Base-by-base conservation (phyloP, 2,329 filamentous ascomycete species). In the Phaeosphaeriaceae sp. region DNA sequence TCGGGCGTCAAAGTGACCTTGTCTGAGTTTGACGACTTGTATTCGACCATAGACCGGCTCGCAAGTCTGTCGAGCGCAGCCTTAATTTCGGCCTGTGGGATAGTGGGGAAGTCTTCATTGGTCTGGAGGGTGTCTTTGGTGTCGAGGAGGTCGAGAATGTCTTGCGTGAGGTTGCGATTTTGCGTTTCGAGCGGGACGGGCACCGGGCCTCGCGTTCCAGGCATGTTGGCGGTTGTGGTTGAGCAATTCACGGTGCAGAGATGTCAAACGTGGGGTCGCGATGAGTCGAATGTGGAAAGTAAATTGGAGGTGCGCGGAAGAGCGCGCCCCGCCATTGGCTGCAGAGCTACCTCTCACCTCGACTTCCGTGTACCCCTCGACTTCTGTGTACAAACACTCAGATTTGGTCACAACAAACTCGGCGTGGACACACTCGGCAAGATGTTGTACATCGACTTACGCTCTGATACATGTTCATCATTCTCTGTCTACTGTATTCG, bases 11-110 rank as follows among this genome's bases (percentile, higher is more conserved):
- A 82, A 36, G 89, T 71, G 15, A 89, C 86, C 72, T 93, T 88
- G 75, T 97, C 92, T 52, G 85, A 84, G 67, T 97, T 93, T 60
- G 92, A 85, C 48, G 91, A 90, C 69, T 96, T 88, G 79, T 97
- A 97, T 65, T 85, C 83, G 63, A 98, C 84, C 92, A 97, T 97
- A 51, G 88, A 89, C 69, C 94, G 87, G 58, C 92, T 95, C 27
- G 84, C 85, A 53, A 99, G 86, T 67, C 93, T 88, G 81, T 98
- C 95, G 63, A 98, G 85, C 27, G 92, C 91, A 63, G 91, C 90
- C 82, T 97, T 98, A 74, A 97, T 82, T 59, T 83, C 80, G 40
- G 74, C 73, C 65, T 83, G 73, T 21, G 70, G 58, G 58, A 83
- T 76, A 15, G 81, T 67, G 40, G 79, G 73, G 67, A 90, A 73